These are phyloP conservation scores for Blastobotrys aristatus DNA, from an alignment of 1,139 yeast genomes.

Conservation along the genomic window DNA sequence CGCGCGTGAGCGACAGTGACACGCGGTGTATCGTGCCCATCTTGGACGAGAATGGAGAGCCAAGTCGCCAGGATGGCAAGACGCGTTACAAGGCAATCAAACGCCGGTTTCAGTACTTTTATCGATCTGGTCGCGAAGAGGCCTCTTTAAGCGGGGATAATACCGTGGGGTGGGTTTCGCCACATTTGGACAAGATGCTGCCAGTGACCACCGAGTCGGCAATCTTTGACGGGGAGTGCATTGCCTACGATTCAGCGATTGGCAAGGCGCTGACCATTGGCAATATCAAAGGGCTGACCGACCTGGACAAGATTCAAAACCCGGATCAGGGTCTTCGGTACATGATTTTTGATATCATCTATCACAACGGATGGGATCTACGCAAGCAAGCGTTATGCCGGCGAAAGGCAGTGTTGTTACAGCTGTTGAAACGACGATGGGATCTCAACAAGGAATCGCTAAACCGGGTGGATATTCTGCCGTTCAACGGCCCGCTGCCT, in stretches of 20 bases:
- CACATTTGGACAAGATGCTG: background rate
- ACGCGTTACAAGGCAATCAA: background rate
- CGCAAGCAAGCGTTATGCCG: conserved; percentile 50
- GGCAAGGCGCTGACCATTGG: background rate
- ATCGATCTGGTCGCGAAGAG: background rate
- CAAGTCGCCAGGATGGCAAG: background rate
- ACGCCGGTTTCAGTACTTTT: background rate
- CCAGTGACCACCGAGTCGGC: background rate
- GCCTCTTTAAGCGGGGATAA: background rate
- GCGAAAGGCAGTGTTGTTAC: conserved; percentile 49
- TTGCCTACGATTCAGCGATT: conserved; percentile 63
- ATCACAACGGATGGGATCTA: conserved; percentile 59
- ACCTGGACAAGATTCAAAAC: background rate
- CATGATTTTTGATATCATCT: conserved; percentile 67
- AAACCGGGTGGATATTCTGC: conserved; percentile 4
- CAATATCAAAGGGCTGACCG: background rate
- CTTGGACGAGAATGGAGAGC: background rate
- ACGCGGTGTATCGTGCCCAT: background rate
- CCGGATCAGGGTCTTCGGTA: conserved; percentile 45
- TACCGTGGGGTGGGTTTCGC: background rate
- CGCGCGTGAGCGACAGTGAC: background rate
- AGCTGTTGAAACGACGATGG: conserved; percentile 36
- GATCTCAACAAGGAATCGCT: background rate
- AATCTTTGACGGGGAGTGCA: conserved; percentile 90
- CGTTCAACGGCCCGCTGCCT: conserved; percentile 29